Percentiles rank a stretch among this genome's conserved stretches.
Evolutionary conservation across 2,329 filamentous ascomycete species (phyloP).

Genomic region (Colletotrichum euphorbiae): DNA sequence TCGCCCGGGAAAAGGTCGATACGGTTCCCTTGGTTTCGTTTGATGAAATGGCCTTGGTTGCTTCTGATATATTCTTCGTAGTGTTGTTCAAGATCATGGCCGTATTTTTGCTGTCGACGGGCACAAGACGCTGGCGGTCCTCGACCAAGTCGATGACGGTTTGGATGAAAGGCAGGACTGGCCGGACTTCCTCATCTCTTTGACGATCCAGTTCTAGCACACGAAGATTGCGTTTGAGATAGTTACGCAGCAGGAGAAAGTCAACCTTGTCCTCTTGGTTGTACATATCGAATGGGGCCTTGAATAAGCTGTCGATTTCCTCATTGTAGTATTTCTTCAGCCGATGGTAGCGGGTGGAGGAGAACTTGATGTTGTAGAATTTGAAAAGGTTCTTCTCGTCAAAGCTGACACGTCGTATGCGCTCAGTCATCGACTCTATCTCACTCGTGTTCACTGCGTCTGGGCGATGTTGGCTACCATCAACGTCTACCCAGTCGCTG

Average conservation of each 20-base stretch:
- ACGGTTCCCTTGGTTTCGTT: constrained; percentile 44
- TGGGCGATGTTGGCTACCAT: neutral
- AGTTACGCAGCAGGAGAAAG: constrained; percentile 62
- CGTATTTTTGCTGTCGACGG: constrained; percentile 55
- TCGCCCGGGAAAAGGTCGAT: constrained; percentile 40
- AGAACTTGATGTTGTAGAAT: constrained; percentile 63
- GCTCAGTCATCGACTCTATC: constrained; percentile 52
- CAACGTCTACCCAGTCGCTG: constrained; percentile 25
- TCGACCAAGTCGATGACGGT: constrained; percentile 59
- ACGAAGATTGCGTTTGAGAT: constrained; percentile 49
- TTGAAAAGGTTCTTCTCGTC: constrained; percentile 60
- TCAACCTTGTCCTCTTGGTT: constrained; percentile 60
- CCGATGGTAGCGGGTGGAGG: constrained; percentile 52
- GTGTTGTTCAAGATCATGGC: constrained; percentile 56
- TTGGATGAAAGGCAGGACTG: constrained; percentile 58
- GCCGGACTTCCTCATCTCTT: constrained; percentile 51
- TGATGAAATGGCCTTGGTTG: constrained; percentile 50
- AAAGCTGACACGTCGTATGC: constrained; percentile 55
- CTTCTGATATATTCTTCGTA: constrained; percentile 47
- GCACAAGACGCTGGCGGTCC: constrained; percentile 57
- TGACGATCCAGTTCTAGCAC: constrained; percentile 43
- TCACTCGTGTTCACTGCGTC: neutral
- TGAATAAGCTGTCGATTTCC: constrained; percentile 51
- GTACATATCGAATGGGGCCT: constrained; percentile 45
- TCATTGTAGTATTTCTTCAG: constrained; percentile 55